Percentiles rank a stretch among this genome's conserved stretches.
Conservation (phyloP, 108 stramenopile genomes). For the Cyclostephanos invisitatus region DNA sequence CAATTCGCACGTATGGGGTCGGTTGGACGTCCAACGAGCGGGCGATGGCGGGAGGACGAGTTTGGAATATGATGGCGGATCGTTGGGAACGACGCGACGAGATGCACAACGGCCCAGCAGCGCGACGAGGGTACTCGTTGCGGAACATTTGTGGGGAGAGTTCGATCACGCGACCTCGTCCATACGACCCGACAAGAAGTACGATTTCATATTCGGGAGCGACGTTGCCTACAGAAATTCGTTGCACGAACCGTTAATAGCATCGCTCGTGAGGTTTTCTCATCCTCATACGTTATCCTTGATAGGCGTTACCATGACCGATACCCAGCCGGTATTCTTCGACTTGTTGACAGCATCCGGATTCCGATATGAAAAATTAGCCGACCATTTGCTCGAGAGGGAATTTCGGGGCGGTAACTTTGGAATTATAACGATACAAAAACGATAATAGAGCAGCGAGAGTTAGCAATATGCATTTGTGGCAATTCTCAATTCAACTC, state of each 20-base stretch:
- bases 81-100: background rate
- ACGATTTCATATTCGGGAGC: slow-evolving; percentile 86
- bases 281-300: slow-evolving; percentile 57
- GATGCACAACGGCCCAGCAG: background rate
- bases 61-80: background rate
- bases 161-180: slow-evolving; percentile 17
- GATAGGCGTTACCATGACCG: slow-evolving; percentile 83
- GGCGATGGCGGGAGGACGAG: background rate
- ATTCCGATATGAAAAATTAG: slow-evolving; percentile 68
- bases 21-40: slow-evolving; percentile 16
- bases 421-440: slow-evolving; percentile 77
- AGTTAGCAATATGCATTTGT: background rate
- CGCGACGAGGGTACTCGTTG: slow-evolving; percentile 17
- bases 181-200: slow-evolving; percentile 31
- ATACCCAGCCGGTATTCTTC: slow-evolving; percentile 82
- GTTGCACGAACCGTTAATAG: slow-evolving; percentile 79
- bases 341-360: slow-evolving; percentile 52
- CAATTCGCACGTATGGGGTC: slow-evolving; percentile 52
- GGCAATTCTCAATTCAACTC: background rate
- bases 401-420: slow-evolving; percentile 68
- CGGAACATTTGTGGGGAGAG: slow-evolving; percentile 59
- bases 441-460: background rate
- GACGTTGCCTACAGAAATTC: slow-evolving; percentile 84
- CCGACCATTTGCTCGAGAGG: slow-evolving; percentile 60
- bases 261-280: slow-evolving; percentile 53